Conservation (phyloP, 441 rosid genomes). For the Euphorbia corollata region DNA sequence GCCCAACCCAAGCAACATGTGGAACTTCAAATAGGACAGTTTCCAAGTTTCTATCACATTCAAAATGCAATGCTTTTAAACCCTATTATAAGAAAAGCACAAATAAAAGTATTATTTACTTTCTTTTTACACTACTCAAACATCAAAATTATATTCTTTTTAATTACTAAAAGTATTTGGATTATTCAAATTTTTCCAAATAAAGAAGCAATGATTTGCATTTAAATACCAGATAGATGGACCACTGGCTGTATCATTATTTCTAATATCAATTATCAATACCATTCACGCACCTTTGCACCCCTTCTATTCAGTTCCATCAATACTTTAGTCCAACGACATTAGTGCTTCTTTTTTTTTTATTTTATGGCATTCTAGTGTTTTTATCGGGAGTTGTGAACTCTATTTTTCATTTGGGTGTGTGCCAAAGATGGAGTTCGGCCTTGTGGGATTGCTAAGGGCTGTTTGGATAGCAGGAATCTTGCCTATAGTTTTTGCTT, state of each 20-base stretch:
- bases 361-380: neutral
- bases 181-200: too few species aligned
- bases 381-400: neutral
- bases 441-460: slow-evolving; percentile 36
- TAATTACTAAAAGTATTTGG: neutral
- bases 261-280: neutral
- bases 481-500: slow-evolving; percentile 38
- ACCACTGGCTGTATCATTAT: neutral
- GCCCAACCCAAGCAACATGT: too few species aligned
- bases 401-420: slow-evolving; percentile 18
- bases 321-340: neutral
- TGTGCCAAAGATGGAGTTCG: slow-evolving; percentile 30
- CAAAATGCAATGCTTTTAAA: too few species aligned
- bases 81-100: too few species aligned
- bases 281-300: neutral
- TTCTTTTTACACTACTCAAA: too few species aligned
- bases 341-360: neutral
- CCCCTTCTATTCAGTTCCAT: neutral
- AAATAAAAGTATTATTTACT: too few species aligned
- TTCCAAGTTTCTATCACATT: too few species aligned
- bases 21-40: too few species aligned
- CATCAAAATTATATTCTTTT: too few species aligned
- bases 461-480: slow-evolving; percentile 42
- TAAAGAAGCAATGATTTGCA: too few species aligned
- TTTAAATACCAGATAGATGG: neutral